Conservation (phyloP, 2,329 filamentous ascomycete genomes). For the Chrysoporthe puriensis region DNA sequence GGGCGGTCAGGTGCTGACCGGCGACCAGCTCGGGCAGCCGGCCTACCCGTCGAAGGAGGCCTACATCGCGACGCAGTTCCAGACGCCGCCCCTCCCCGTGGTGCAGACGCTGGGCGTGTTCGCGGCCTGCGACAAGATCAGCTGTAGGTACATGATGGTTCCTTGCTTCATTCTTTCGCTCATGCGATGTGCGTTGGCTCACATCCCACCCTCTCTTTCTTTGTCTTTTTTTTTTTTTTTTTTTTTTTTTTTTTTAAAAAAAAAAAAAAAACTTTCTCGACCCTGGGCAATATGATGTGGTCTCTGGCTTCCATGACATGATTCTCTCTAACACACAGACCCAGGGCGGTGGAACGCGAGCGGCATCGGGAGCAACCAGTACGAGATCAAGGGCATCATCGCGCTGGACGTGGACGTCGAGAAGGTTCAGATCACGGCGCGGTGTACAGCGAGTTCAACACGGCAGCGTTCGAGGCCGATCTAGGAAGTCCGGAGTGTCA, state of each 20-base stretch:
- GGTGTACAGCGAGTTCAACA: slow-evolving; percentile 28
- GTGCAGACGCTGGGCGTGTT: slow-evolving; percentile 24
- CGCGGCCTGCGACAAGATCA: slow-evolving; percentile 23
- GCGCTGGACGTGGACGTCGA: slow-evolving; percentile 17
- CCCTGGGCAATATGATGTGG: no score
- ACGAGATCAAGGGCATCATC: slow-evolving; percentile 27
- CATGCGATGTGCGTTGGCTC: no score
- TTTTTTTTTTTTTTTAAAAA: not conserved
- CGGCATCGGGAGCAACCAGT: slow-evolving; percentile 22
- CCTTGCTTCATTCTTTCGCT: no score
- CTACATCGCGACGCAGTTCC: slow-evolving; percentile 26
- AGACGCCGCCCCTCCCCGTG: slow-evolving; percentile 20
- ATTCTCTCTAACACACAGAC: not conserved
- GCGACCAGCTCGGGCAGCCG: slow-evolving; percentile 20
- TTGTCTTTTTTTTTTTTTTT: not conserved
- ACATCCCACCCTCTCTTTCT: not conserved
- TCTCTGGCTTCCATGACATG: not conserved
- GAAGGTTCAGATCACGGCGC: slow-evolving; percentile 23
- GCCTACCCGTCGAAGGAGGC: slow-evolving; percentile 27
- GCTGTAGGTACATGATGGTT: slow-evolving; percentile 7
- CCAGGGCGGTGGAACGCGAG: slow-evolving; percentile 25
- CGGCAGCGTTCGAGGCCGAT: slow-evolving; percentile 24
- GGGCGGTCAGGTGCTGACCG: not conserved
- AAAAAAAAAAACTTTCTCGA: no score
- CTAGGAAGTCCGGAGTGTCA: slow-evolving; percentile 12